Conservation (phyloP, 176 grass and related monocot genomes). For the Puya raimondii region DNA sequence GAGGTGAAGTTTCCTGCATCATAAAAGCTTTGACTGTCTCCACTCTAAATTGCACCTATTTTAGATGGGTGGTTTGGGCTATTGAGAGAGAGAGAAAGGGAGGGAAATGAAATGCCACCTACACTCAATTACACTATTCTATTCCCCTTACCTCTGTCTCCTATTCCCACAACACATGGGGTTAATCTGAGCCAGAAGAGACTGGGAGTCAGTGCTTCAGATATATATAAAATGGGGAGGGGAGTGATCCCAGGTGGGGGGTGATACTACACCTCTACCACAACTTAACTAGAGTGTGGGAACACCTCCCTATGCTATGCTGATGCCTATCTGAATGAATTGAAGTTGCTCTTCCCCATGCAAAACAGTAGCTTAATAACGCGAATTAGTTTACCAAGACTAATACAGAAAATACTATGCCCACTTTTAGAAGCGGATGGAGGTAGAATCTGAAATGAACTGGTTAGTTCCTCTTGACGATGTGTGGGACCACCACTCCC, state of each 20-base stretch:
- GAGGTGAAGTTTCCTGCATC: slow-evolving; percentile 7
- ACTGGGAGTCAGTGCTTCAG: slow-evolving; percentile 4
- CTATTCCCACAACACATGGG: slow-evolving; percentile 28
- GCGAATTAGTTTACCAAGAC: not conserved
- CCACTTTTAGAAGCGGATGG: no score
- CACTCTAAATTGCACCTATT: slow-evolving; percentile 13
- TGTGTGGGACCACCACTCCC: no score
- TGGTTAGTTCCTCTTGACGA: no score
- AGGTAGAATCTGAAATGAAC: no score
- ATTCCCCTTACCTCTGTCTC: slow-evolving; percentile 18
- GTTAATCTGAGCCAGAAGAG: slow-evolving; percentile 19
- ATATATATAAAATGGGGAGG: not conserved
- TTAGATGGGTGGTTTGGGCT: slow-evolving; percentile 15
- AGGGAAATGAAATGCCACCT: slow-evolving; percentile 31
- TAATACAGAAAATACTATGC: not conserved
- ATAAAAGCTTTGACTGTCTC: slow-evolving; percentile 35
- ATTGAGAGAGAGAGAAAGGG: not conserved
- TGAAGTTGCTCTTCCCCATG: slow-evolving; percentile 12
- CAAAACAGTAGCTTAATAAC: not conserved
- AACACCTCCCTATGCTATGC: slow-evolving; percentile 40
- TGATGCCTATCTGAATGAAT: slow-evolving; percentile 22
- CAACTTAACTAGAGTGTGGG: slow-evolving; percentile 8
- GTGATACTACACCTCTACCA: not conserved
- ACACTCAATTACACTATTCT: slow-evolving; percentile 14
- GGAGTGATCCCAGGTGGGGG: slow-evolving; percentile 21